Evolutionary conservation across 805 yeast species (phyloP).

Genomic region (Clavispora fructus): DNA sequence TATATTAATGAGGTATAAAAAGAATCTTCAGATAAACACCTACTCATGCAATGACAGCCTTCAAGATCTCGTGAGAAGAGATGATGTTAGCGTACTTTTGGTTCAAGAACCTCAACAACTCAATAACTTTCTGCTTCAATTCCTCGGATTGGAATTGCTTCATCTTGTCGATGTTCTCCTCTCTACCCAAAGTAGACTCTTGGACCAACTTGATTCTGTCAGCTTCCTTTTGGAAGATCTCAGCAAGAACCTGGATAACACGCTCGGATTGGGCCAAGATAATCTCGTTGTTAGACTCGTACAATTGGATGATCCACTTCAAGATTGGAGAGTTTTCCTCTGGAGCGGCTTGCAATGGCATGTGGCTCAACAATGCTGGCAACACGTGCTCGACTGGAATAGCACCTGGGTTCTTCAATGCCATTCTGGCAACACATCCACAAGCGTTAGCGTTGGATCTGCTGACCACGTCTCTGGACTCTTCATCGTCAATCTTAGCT

Average conservation of each 20-base stretch:
- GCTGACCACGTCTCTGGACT: conserved; percentile 70
- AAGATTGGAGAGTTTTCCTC: conserved; percentile 94
- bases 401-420: conserved; percentile 61
- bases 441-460: conserved; percentile 90
- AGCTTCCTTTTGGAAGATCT: conserved; percentile 68
- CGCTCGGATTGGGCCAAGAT: conserved; percentile 54
- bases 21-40: neutral
- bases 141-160: conserved; percentile 75
- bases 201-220: conserved; percentile 64
- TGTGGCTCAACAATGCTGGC: conserved; percentile 68
- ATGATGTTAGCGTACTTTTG: conserved; percentile 59
- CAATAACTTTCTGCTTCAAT: conserved; percentile 58
- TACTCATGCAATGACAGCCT: conserved; percentile 33
- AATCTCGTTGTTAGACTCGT: conserved; percentile 54
- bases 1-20: neutral
- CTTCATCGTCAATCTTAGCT: conserved; percentile 55
- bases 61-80: conserved; percentile 44
- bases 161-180: conserved; percentile 68
- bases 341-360: conserved; percentile 82
- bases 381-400: conserved; percentile 73
- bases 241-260: conserved; percentile 62
- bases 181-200: conserved; percentile 82
- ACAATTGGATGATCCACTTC: conserved; percentile 67
- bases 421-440: conserved; percentile 95
- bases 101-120: conserved; percentile 69